Evolutionary conservation across 1,139 yeast species (phyloP), one percentile per base, ranked within the genome.

Genomic region (Kazachstania sp.): DNA sequence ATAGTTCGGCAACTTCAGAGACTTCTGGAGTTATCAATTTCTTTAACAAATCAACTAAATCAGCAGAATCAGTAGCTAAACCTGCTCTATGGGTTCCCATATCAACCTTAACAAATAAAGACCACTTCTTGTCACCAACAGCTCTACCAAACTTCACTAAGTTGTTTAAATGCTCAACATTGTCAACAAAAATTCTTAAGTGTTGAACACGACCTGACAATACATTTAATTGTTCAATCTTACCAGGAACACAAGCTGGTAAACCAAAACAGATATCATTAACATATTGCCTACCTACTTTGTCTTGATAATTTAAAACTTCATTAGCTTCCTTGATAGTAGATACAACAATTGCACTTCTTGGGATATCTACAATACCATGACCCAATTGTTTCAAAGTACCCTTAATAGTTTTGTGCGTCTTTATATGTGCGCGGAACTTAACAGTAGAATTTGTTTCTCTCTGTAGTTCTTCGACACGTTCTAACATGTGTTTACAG

Each of bases 1-100:
- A 77, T 9, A 83, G 52, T 9, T 71, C 69, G n/a, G 78, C 69
- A 35, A 61, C 55, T 0, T 65, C 46, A 15, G 55, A 50, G 4
- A 63, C 51, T 3, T 66, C 63, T 13, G 68, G 55, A 1, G 53
- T 50, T 9, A 66, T 44, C 2, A 71, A 57, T 38, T 62, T 60
- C 1, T 61, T 48, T 16, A 76, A 51, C n/a, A 73, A 55, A 4
- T 63, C 49, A 3, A 56, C 50, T 43, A 75, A 60, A 8, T 56
- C 60, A 3, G 60, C 55, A 2, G 71, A 59, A 12, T 65, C 68
- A 40, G 65, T 61, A 8, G 57, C 52, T 26, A 80, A 68, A 3
- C 90, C 90, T 2, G 90, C 90, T 49, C 90, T 66, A 49, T 75
- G 68, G 3, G 81, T 74, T 1, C 86, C 86, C 72, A 76, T 73